These are phyloP conservation scores for Podila verticillata DNA, from an alignment of 192 early-diverging fungal genomes.

Conservation along the genomic window DNA sequence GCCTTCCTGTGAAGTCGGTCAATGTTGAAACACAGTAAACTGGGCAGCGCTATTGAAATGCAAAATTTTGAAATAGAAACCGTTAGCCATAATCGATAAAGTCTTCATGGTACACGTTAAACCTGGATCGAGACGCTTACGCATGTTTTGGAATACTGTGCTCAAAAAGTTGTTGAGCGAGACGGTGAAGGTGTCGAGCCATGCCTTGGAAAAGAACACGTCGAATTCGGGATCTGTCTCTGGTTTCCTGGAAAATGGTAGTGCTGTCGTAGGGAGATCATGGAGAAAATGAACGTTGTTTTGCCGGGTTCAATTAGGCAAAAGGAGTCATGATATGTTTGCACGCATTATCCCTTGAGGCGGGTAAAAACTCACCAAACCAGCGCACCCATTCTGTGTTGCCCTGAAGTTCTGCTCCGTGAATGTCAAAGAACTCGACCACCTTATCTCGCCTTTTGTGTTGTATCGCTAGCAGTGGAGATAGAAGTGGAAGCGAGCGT, in stretches of 20 bases:
- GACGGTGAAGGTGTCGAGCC: constrained; percentile 68
- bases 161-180: constrained; percentile 71
- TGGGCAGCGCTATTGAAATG: constrained; percentile 60
- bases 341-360: too few relatives aligned
- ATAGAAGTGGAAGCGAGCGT: background rate
- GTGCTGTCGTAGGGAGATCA: background rate
- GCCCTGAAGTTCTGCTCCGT: constrained; percentile 64
- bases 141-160: constrained; percentile 72
- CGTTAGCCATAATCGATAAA: background rate
- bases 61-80: background rate
- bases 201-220: constrained; percentile 68
- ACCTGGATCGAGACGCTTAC: constrained; percentile 48
- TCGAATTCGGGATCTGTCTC: constrained; percentile 65
- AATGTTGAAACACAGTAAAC: constrained; percentile 63
- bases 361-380: constrained; percentile 59
- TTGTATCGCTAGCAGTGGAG: constrained; percentile 55
- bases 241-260: constrained; percentile 66
- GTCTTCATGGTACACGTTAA: background rate
- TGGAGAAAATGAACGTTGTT: background rate
- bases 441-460: constrained; percentile 65
- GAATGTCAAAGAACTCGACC: constrained; percentile 68
- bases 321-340: too few relatives aligned
- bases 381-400: constrained; percentile 69
- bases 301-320: too few relatives aligned
- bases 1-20: constrained; percentile 56